Evolutionary conservation across 352 stramenopile genomes (phyloP).

Genomic region (Globisporangium carolinianum): DNA sequence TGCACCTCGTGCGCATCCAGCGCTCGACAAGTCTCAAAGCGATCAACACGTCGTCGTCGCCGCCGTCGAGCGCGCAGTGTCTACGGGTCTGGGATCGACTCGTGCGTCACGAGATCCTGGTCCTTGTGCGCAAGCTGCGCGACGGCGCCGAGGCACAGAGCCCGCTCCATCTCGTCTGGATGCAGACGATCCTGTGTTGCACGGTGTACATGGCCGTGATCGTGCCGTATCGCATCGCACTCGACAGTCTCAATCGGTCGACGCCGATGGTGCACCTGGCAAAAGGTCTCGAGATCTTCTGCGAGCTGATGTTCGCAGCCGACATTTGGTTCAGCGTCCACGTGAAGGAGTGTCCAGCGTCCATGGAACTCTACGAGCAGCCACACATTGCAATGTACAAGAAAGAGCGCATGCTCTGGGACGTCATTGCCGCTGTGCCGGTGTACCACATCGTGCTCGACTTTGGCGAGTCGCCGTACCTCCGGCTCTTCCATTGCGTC

Average conservation of each 20-base stretch:
- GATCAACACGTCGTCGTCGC: background rate
- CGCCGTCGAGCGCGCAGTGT: background rate
- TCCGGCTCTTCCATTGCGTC: conserved; percentile 31
- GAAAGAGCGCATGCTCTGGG: conserved; percentile 35
- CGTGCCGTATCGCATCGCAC: conserved; percentile 39
- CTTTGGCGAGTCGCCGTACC: conserved; percentile 19
- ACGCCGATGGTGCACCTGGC: conserved; percentile 8
- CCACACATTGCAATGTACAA: conserved; percentile 25
- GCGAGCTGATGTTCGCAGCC: conserved; percentile 33
- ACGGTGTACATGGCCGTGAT: conserved; percentile 37
- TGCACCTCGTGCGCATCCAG: conserved; percentile 21
- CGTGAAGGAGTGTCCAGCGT: conserved; percentile 20
- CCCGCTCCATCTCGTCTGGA: conserved; percentile 33
- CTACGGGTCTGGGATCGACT: background rate
- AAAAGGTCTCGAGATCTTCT: conserved; percentile 20
- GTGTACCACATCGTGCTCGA: conserved; percentile 35
- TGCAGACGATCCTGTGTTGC: conserved; percentile 21
- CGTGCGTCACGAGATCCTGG: background rate
- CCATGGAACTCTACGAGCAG: conserved; percentile 55
- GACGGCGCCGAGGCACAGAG: conserved; percentile 35
- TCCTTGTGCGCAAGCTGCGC: conserved; percentile 9
- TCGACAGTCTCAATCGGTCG: conserved; percentile 25
- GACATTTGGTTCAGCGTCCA: conserved; percentile 51
- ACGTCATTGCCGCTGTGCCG: conserved; percentile 28
- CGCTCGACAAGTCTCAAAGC: conserved; percentile 1